Evolutionary conservation across 2,329 filamentous ascomycete species (phyloP), one percentile per base, ranked within the genome.

Genomic region (Penicillium sp.): DNA sequence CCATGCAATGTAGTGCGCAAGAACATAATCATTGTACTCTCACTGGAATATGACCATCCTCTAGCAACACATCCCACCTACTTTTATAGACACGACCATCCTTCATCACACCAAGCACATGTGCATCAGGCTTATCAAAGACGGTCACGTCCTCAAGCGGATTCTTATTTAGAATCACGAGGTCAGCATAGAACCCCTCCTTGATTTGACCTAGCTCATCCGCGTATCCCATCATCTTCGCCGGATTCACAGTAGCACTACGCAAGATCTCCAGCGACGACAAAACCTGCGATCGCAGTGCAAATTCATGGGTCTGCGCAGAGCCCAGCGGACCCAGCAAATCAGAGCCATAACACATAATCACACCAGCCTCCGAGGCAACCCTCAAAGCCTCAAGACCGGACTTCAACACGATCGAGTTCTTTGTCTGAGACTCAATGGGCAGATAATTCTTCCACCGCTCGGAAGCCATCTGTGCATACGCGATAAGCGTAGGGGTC

Each of bases 311-410:
- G 0, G 75, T 78, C 67, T 84, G 81, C 19, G 76, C 75, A 13
- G 72, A 65, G 7, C 76, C 75, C 52, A 83, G 62, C 0, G 79
- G 80, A 0, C 80, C 82, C 0, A 84, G 76, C 21, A 84, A 71
- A 70, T 84, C 82, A 0, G 81, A 81, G 0, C 83, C 83, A 63
- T 79, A 84, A 63, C 82, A 84, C 56, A 85, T 81, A 1, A 73
- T 80, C 2, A 85, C 81, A 0, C 82, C 82, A 0, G 81, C 82
- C 8, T 80, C 75, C 27, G 76, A 71, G 4, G 81, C 81, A 23
- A 83, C 76, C 37, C 77, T 71, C 10, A 85, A 65, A 4, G 77
- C 76, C 25, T 74, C 65, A 10, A 84, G 65, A 1, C 82, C 82
- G 1, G 71, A 72, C 19, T 75, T 68, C 0, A 84, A 69, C 1